Evolutionary conservation across 306 rosid genomes (phyloP), one percentile per base, ranked within the genome.

Genomic region (Biancaea sappan): DNA sequence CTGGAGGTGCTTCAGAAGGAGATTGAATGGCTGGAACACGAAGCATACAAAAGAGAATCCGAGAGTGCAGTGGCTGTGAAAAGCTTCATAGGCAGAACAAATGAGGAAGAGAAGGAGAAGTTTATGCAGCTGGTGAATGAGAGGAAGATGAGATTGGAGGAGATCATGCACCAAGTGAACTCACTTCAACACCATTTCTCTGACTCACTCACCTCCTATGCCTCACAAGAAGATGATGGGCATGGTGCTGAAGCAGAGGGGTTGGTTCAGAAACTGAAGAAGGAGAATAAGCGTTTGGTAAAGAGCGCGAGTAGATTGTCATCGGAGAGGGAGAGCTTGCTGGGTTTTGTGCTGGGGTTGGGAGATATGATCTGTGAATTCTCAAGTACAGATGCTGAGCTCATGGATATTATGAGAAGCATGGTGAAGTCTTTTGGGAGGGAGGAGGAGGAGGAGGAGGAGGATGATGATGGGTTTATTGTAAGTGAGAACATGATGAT

Each of bases 1-100:
- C 60, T 88, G 14, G 93, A 86, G 74, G 84, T 85, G 70, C 87
- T 90, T 24, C 80, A 80, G 59, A 88, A 71, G 71, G 90, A 85
- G 81, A 76, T 88, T 13, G 83, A 25, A 66, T 73, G 69, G 86
- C 75, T 88, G 58, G 85, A 90, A 82, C 82, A 87, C 73, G 85
- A 87, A 64, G 75, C 85, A 37, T 51, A 81, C 44, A 84, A 82
- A 76, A 86, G 86, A 83, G 90, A 91, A 62, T 41, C 84, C 37
- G 88, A 85, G 78, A 81, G 76, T 72, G 70, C 75, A 48, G 68
- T 84, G 66, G 78, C 83, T 71, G 84, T 86, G 29, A 84, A 86
- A 68, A 52, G 74, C 51, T 80, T 63, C 31, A 63, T 71, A 47
- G 88, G 81, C 77, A 79, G 71, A 64, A 72, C 61, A 72, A 66